Percentiles rank a stretch among this genome's conserved stretches.
These are phyloP conservation scores for Ceriops zippeliana DNA, from an alignment of 345 rosid species.

Conservation along the genomic window DNA sequence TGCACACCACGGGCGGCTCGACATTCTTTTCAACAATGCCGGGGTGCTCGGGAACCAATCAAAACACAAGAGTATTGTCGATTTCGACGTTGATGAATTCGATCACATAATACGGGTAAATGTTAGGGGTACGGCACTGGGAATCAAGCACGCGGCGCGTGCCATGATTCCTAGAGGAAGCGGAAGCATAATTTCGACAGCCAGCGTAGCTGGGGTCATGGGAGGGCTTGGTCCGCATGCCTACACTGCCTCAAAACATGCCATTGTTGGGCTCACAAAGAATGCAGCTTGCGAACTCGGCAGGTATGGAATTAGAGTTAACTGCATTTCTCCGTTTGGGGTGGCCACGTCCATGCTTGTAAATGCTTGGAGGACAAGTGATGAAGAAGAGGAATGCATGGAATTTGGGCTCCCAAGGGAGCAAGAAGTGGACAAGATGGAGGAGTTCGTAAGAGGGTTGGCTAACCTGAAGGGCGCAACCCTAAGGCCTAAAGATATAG, in stretches of 20 bases:
- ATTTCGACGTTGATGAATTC: conserved; percentile 61
- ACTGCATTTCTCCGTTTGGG: conserved; percentile 85
- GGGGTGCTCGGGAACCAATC: conserved; percentile 71
- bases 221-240: conserved; percentile 90
- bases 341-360: conserved; percentile 78
- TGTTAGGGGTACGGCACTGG: conserved; percentile 58
- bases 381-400: conserved; percentile 31
- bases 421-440: conserved; percentile 55
- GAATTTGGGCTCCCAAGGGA: conserved; percentile 28
- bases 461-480: conserved; percentile 60
- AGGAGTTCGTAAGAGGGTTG: conserved; percentile 61
- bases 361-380: conserved; percentile 52
- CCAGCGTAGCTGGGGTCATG: conserved; percentile 80
- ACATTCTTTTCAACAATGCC: conserved; percentile 74
- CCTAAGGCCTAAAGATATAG: conserved; percentile 58
- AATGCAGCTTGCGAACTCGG: conserved; percentile 82
- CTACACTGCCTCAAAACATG: conserved; percentile 84
- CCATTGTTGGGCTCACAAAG: conserved; percentile 74
- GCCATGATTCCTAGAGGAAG: conserved; percentile 52
- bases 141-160: conserved; percentile 84
- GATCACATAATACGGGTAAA: conserved; percentile 68
- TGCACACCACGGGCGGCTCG: conserved; percentile 48
- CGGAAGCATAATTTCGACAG: conserved; percentile 68
- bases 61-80: conserved; percentile 61
- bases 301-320: conserved; percentile 63